Evolutionary conservation across 139 green algal genomes (phyloP).

Genomic region (Chlorella sp.): DNA sequence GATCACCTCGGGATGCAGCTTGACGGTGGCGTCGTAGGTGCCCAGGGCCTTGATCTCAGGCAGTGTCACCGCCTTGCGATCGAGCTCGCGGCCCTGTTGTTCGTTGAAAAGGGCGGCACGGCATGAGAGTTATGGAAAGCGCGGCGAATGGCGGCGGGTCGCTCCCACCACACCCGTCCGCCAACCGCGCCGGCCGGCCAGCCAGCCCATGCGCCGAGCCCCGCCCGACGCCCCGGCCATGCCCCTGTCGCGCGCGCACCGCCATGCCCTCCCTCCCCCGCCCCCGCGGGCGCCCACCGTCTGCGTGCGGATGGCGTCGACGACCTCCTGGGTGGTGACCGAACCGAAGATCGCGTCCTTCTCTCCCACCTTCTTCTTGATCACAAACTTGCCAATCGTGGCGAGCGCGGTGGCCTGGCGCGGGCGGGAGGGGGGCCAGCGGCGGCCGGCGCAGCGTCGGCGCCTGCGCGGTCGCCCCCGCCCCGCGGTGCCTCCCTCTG

Average conservation of each 20-base stretch:
- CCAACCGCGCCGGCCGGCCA: too few relatives aligned
- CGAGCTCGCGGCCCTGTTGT: constrained; percentile 81
- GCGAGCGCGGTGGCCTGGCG: constrained; percentile 44
- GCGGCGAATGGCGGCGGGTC: too few relatives aligned
- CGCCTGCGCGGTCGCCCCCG: too few relatives aligned
- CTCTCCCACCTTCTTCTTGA: constrained; percentile 91
- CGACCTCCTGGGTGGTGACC: constrained; percentile 69
- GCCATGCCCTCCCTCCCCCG: too few relatives aligned
- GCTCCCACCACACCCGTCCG: neutral
- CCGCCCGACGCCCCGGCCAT: neutral
- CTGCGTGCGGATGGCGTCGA: constrained; percentile 72
- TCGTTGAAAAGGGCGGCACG: constrained; percentile 28
- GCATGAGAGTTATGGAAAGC: neutral
- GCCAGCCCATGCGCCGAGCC: too few relatives aligned
- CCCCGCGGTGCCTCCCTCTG: too few relatives aligned
- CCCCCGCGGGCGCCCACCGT: too few relatives aligned
- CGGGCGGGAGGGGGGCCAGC: too few relatives aligned
- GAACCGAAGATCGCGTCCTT: constrained; percentile 86
- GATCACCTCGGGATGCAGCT: constrained; percentile 79
- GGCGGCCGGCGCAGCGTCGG: too few relatives aligned
- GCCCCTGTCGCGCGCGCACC: neutral
- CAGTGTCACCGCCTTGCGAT: constrained; percentile 73
- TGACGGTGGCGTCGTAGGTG: constrained; percentile 75
- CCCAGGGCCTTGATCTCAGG: constrained; percentile 91
- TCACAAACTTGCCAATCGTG: constrained; percentile 91